Percentiles rank a stretch among this genome's conserved stretches.
phyloP scores from a whole-genome alignment of 192 early-diverging fungal species.

The Coemansia brasiliensis region DNA sequence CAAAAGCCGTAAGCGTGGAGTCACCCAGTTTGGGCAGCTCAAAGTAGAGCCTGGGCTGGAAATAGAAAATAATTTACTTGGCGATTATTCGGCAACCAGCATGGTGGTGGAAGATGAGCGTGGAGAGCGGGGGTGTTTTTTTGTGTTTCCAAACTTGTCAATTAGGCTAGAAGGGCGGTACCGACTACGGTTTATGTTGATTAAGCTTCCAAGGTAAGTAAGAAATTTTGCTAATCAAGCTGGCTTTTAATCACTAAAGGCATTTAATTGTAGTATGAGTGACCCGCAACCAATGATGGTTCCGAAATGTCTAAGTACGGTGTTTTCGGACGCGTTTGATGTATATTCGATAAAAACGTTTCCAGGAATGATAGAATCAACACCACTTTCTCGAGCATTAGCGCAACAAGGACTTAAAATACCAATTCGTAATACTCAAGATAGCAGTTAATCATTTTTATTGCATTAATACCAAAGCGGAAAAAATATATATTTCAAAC shows the following conservation, averaged over 20 bases:
- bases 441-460: slow-evolving; percentile 15
- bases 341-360: slow-evolving; percentile 83
- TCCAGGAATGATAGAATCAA: slow-evolving; percentile 85
- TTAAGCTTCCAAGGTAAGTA: slow-evolving; percentile 67
- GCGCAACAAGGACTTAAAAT: slow-evolving; percentile 81
- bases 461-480: background rate
- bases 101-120: slow-evolving; percentile 45
- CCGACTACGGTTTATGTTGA: slow-evolving; percentile 65
- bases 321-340: slow-evolving; percentile 68
- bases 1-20: slow-evolving; percentile 52
- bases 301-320: slow-evolving; percentile 56
- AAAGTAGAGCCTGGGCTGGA: slow-evolving; percentile 30
- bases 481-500: slow-evolving; percentile 1
- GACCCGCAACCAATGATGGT: slow-evolving; percentile 53
- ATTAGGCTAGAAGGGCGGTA: slow-evolving; percentile 75
- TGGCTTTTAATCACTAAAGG: too few species aligned
- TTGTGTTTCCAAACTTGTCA: slow-evolving; percentile 76
- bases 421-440: slow-evolving; percentile 71
- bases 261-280: slow-evolving; percentile 44
- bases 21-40: slow-evolving; percentile 38
- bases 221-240: too few species aligned
- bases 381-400: slow-evolving; percentile 70
- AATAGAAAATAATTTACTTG: slow-evolving; percentile 49
- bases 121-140: slow-evolving; percentile 69
- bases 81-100: slow-evolving; percentile 43